phyloP scores from a whole-genome alignment of 257 asterid species.

The Solanum pinnatisectum region DNA sequence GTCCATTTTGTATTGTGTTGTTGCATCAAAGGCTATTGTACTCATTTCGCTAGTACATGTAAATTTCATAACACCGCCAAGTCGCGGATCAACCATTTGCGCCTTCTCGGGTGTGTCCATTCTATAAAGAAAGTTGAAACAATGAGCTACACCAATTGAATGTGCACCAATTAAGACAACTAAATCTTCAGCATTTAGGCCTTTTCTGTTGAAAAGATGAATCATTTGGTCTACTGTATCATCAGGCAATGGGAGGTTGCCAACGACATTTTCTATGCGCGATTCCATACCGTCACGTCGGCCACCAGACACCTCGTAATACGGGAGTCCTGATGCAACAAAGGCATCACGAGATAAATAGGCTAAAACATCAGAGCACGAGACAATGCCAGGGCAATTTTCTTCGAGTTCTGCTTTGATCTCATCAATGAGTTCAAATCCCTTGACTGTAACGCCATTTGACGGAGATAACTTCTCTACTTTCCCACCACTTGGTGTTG shows the following conservation, averaged over 20 bases:
- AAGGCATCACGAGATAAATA: slow-evolving; percentile 45
- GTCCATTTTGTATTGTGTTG: slow-evolving; percentile 48
- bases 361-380: slow-evolving; percentile 56
- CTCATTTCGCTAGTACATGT: slow-evolving; percentile 13
- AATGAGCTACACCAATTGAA: slow-evolving; percentile 50
- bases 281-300: slow-evolving; percentile 40
- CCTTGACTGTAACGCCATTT: slow-evolving; percentile 32
- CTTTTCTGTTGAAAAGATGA: slow-evolving; percentile 26
- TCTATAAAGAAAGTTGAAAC: slow-evolving; percentile 19
- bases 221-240: slow-evolving; percentile 10
- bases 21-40: slow-evolving; percentile 29
- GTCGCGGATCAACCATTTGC: slow-evolving; percentile 22
- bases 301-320: slow-evolving; percentile 27
- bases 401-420: slow-evolving; percentile 34
- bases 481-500: slow-evolving; percentile 23
- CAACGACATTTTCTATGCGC: slow-evolving; percentile 13
- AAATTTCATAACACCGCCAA: slow-evolving; percentile 15
- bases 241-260: slow-evolving; percentile 30
- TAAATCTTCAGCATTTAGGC: slow-evolving; percentile 37
- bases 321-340: slow-evolving; percentile 32
- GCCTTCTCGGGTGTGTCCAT: slow-evolving; percentile 13
- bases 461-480: slow-evolving; percentile 38
- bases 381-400: slow-evolving; percentile 44
- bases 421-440: slow-evolving; percentile 35
- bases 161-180: slow-evolving; percentile 53